Evolutionary conservation across 2,329 filamentous ascomycete species (phyloP).

Genomic region (Talaromyces marneffei): DNA sequence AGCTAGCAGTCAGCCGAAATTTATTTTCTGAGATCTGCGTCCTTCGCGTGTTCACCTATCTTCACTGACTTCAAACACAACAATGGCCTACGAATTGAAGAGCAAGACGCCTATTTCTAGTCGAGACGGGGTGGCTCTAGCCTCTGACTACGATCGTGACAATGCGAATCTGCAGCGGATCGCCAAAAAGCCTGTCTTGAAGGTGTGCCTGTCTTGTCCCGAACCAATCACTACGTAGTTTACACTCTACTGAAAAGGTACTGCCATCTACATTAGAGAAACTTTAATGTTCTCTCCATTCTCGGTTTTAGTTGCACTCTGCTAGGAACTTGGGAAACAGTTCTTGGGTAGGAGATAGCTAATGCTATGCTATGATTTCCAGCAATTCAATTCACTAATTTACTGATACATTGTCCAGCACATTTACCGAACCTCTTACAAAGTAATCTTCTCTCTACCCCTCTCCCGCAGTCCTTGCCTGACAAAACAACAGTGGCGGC

Average conservation of each 20-base stretch:
- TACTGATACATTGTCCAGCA: background rate
- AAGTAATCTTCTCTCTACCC: conserved; percentile 23
- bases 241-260: background rate
- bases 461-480: background rate
- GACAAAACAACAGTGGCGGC: conserved; percentile 25
- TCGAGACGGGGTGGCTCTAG: background rate
- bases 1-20: background rate
- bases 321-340: conserved; percentile 39
- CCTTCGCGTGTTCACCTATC: background rate
- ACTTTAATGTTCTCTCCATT: conserved; percentile 37
- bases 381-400: background rate
- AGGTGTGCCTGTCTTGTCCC: background rate
- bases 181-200: conserved; percentile 8
- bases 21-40: background rate
- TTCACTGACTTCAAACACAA: background rate
- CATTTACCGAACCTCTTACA: conserved; percentile 17
- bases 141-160: conserved; percentile 5
- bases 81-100: conserved; percentile 10
- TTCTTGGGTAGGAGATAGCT: conserved; percentile 29
- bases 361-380: background rate
- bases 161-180: conserved; percentile 8
- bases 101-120: conserved; percentile 8
- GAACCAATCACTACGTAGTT: background rate
- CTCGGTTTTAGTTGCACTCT: conserved; percentile 37
- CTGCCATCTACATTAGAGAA: conserved; percentile 25